Base-by-base conservation (phyloP, 1,284 basidiomycete species). In the Ustanciosporium gigantosporum region DNA sequence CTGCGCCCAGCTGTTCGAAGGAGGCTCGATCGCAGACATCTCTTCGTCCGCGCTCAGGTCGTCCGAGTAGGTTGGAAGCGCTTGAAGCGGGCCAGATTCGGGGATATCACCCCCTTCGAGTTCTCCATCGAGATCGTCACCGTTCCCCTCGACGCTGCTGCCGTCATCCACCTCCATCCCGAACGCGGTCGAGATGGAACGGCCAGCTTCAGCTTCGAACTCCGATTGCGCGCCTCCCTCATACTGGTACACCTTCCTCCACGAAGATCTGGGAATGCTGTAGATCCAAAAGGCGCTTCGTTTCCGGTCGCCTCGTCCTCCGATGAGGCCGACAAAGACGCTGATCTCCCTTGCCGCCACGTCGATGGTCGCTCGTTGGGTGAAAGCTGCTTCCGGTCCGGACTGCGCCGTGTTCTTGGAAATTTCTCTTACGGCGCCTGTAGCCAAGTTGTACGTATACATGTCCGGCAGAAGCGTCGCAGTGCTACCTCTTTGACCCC, bases 391-490 rank as follows among this genome's bases (percentile, higher is more conserved):
- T 19, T 73, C 59, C 8, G 77, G 77, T 0, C 74, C 75, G 36
- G 62, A 61, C 25, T 55, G 47, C 8, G 61, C 42, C 35, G 61
- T 62, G 46, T 70, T 53, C 21, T 48, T 16, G 19, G 60, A 53
- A 21, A 76, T 32, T 46, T 69, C 49, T 14, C 56, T 57, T n/a
- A 69, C 62, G 2, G 42, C 49, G 17, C 70, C 66, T 2, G 70
- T 68, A 15, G 55, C 44, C 11, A 74, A 32, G 16, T 66, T 61
- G 61, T 74, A 73, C 4, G 59, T 68, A 65, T 73, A 78, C 60
- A 78, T 59, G 36, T 79, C 79, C 16, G 73, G 48, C 15, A 78
- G 45, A 57, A 76, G 77, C 5, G 46, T 48, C 19, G 76, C 76
- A 13, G 60, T 53, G 11, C 50, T 48, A 36, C 67, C 67, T 5